Conservation (phyloP, 495 filamentous ascomycete genomes). For the Choiromyces venosus region DNA sequence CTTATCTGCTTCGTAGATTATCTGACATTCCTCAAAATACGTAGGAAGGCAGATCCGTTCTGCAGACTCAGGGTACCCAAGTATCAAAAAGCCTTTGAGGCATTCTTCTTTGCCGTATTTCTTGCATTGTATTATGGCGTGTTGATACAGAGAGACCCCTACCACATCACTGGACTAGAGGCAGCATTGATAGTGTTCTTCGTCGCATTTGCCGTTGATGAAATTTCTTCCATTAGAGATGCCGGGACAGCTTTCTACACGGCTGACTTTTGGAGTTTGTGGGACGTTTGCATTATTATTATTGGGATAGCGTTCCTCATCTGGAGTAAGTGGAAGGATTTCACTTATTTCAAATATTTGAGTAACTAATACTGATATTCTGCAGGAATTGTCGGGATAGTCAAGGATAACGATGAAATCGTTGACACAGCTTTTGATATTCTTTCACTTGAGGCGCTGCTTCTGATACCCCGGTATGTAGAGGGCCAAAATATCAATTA, state of each 20-base stretch:
- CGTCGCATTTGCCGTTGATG: slow-evolving; percentile 81
- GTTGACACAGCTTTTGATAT: slow-evolving; percentile 81
- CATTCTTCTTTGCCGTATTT: slow-evolving; percentile 77
- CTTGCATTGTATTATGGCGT: slow-evolving; percentile 79
- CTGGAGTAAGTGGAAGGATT: slow-evolving; percentile 53
- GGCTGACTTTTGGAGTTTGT: slow-evolving; percentile 83
- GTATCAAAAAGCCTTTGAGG: slow-evolving; percentile 86
- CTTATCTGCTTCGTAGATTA: neutral
- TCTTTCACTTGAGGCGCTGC: slow-evolving; percentile 78
- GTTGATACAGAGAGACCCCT: slow-evolving; percentile 56
- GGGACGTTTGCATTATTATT: slow-evolving; percentile 78
- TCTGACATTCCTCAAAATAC: slow-evolving; percentile 5
- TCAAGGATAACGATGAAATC: slow-evolving; percentile 54
- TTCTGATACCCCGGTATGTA: slow-evolving; percentile 69
- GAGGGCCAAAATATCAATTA: slow-evolving; percentile 16
- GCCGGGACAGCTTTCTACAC: slow-evolving; percentile 77
- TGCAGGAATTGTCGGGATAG: slow-evolving; percentile 67
- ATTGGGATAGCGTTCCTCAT: slow-evolving; percentile 70
- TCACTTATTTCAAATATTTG: neutral
- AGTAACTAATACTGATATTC: slow-evolving; percentile 7
- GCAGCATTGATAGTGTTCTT: slow-evolving; percentile 62
- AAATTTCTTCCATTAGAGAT: slow-evolving; percentile 74
- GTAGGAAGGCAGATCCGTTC: slow-evolving; percentile 68
- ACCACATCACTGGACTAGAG: slow-evolving; percentile 51
- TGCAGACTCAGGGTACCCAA: slow-evolving; percentile 81